These are phyloP conservation scores for Cryphonectria japonica DNA, from an alignment of 2,329 filamentous ascomycete genomes.

Conservation along the genomic window DNA sequence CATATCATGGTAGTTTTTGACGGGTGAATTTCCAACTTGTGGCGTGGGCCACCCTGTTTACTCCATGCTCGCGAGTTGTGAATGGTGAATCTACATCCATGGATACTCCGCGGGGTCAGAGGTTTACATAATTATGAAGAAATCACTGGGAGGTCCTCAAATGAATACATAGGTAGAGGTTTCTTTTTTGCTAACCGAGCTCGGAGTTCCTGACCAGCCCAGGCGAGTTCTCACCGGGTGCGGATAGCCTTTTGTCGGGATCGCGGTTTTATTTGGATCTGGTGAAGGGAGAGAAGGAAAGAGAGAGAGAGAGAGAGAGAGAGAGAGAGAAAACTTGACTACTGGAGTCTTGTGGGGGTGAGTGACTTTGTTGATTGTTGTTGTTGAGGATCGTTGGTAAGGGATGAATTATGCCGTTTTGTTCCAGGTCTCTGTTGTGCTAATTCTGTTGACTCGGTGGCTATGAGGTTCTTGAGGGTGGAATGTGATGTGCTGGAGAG, in stretches of 20 bases:
- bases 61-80: background rate
- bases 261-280: constrained; percentile 9
- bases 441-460: background rate
- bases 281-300: background rate
- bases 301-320: too few relatives aligned
- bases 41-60: background rate
- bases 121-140: background rate
- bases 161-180: background rate
- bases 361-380: background rate
- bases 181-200: background rate
- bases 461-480: background rate
- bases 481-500: background rate
- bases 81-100: background rate
- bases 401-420: background rate
- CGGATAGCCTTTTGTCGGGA: constrained; percentile 4
- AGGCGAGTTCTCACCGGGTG: background rate
- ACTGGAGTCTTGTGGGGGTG: background rate
- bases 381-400: background rate
- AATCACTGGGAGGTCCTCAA: background rate
- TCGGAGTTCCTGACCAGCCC: background rate
- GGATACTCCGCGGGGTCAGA: background rate
- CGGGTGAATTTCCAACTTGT: background rate
- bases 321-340: too few relatives aligned
- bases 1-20: background rate
- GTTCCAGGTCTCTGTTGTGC: background rate